phyloP scores from a whole-genome alignment of 2,329 filamentous ascomycete species.

The Colletotrichum destructivum region DNA sequence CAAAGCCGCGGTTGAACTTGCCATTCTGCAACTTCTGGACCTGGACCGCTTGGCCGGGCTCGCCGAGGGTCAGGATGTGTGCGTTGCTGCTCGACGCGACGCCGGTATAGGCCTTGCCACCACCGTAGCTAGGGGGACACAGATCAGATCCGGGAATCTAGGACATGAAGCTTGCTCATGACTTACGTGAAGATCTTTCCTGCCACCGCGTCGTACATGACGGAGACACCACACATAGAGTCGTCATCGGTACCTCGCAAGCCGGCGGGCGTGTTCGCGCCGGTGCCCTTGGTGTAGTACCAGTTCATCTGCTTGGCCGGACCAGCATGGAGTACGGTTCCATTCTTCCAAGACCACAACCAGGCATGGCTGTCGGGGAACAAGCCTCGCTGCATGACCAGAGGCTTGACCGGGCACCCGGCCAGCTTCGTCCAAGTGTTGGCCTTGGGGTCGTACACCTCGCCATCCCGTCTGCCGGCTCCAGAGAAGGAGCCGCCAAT shows the following conservation, averaged over 20 bases:
- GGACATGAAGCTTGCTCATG: too few relatives aligned
- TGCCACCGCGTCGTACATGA: conserved; percentile 72
- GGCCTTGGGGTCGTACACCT: conserved; percentile 62
- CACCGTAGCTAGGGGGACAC: conserved; percentile 55
- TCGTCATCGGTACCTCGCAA: conserved; percentile 58
- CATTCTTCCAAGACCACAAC: conserved; percentile 59
- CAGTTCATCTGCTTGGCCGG: conserved; percentile 70
- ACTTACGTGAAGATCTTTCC: conserved; percentile 66
- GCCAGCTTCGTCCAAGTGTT: conserved; percentile 63
- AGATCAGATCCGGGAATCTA: not conserved
- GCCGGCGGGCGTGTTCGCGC: conserved; percentile 58
- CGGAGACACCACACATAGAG: conserved; percentile 69
- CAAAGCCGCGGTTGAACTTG: conserved; percentile 57
- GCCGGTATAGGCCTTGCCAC: conserved; percentile 60
- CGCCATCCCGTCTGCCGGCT: conserved; percentile 65
- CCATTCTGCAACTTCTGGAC: conserved; percentile 13
- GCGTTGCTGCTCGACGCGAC: conserved; percentile 59
- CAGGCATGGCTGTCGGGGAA: conserved; percentile 53
- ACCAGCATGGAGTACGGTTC: conserved; percentile 68
- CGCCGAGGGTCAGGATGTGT: conserved; percentile 64
- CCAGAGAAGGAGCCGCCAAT: conserved; percentile 72
- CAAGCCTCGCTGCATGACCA: conserved; percentile 69
- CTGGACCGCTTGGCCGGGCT: conserved; percentile 41
- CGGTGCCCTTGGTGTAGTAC: conserved; percentile 63
- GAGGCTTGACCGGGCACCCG: conserved; percentile 60